Conservation (phyloP, 306 rosid genomes). For the Coriaria nepalensis region DNA sequence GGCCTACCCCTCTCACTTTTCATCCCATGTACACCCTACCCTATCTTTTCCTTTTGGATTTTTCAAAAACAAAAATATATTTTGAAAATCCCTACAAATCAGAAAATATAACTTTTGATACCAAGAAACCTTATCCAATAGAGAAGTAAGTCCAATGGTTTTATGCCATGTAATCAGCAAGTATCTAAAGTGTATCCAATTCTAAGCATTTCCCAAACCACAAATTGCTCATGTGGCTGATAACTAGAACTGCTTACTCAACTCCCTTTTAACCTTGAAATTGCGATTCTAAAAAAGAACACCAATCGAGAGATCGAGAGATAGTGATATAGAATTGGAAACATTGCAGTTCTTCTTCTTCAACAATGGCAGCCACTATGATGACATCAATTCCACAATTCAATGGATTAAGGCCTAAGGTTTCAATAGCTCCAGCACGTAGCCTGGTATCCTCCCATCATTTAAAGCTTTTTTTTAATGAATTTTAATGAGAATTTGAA, state of each 20-base stretch:
- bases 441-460: conserved; percentile 33
- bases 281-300: conserved; percentile 1
- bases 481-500: too few species aligned
- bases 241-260: conserved; percentile 11
- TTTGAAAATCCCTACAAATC: too few species aligned
- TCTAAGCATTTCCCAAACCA: conserved; percentile 42
- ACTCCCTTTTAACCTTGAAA: conserved; percentile 7
- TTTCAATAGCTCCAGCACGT: conserved; percentile 36
- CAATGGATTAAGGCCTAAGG: conserved; percentile 54
- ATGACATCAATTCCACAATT: conserved; percentile 68
- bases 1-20: too few species aligned
- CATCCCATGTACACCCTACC: too few species aligned
- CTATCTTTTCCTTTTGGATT: too few species aligned
- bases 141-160: conserved; percentile 33
- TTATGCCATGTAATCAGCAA: conserved; percentile 48
- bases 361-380: conserved; percentile 57
- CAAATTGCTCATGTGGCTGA: conserved; percentile 46
- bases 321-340: background rate
- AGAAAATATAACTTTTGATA: too few species aligned
- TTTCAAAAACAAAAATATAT: too few species aligned
- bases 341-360: background rate
- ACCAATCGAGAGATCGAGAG: background rate
- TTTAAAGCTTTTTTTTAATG: background rate
- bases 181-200: conserved; percentile 48
- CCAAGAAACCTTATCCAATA: conserved; percentile 50